Evolutionary conservation across 768 basidiomycete genomes (phyloP).

Genomic region (Phylloporus rhodoxanthus): DNA sequence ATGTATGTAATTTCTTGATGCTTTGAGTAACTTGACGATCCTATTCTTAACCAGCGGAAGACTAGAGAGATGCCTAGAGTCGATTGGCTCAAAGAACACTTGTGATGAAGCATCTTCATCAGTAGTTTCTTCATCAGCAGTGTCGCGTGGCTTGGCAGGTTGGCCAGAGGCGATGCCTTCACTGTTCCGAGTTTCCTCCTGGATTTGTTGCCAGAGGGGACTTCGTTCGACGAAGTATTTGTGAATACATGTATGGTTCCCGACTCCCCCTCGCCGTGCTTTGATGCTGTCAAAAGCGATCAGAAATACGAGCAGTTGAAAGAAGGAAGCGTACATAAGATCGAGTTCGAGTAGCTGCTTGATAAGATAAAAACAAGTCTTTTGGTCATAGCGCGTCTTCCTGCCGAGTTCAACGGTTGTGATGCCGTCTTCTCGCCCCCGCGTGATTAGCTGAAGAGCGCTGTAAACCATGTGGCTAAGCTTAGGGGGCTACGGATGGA

Average conservation of each 20-base stretch:
- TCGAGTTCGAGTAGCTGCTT: conserved; percentile 68
- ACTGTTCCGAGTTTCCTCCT: conserved; percentile 48
- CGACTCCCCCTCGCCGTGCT: conserved; percentile 70
- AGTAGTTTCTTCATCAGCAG: conserved; percentile 22
- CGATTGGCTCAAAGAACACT: conserved; percentile 66
- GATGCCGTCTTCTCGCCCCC: conserved; percentile 70
- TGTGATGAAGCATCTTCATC: conserved; percentile 16
- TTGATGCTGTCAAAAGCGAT: conserved; percentile 47
- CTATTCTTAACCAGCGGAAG: conserved; percentile 65
- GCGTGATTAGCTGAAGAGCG: conserved; percentile 77
- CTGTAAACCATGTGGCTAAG: conserved; percentile 82
- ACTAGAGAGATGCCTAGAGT: conserved; percentile 72
- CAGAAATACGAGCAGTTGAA: neutral
- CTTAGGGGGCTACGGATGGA: conserved; percentile 55
- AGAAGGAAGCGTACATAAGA: conserved; percentile 50
- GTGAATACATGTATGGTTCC: conserved; percentile 75
- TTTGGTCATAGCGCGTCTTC: conserved; percentile 79
- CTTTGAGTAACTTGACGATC: conserved; percentile 64
- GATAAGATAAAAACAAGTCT: conserved; percentile 84
- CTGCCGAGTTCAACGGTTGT: conserved; percentile 74
- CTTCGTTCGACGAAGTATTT: conserved; percentile 77
- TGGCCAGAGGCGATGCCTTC: conserved; percentile 14
- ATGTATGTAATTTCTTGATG: conserved; percentile 65
- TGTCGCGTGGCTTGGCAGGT: conserved; percentile 6
- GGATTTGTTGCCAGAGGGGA: conserved; percentile 70